Percentiles rank a stretch among this genome's conserved stretches.
phyloP scores from a whole-genome alignment of 2,329 filamentous ascomycete genomes.

The Diatrype stigma region DNA sequence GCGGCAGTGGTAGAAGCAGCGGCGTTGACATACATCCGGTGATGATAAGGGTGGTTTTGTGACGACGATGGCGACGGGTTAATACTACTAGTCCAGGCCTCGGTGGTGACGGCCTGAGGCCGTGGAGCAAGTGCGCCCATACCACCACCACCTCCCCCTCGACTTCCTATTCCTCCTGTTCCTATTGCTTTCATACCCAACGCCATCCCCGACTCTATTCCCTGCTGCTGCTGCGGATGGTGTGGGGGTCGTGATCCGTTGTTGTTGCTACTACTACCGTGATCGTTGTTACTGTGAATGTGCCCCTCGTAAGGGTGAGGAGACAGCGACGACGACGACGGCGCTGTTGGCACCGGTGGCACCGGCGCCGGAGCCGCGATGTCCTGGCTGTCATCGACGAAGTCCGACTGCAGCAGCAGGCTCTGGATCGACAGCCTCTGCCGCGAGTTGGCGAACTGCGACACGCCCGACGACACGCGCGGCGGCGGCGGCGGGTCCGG shows the following conservation, averaged over 20 bases:
- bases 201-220: too few species aligned
- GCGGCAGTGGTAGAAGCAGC: neutral
- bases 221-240: neutral
- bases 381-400: slow-evolving; percentile 35
- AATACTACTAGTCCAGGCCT: too few species aligned
- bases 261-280: neutral
- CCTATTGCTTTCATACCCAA: too few species aligned
- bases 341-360: too few species aligned
- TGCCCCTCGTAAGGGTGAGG: too few species aligned
- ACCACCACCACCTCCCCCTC: too few species aligned
- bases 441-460: slow-evolving; percentile 25
- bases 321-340: too few species aligned
- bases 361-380: slow-evolving; percentile 10
- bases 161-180: too few species aligned
- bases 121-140: too few species aligned
- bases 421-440: slow-evolving; percentile 36
- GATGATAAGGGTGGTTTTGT: neutral
- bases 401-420: slow-evolving; percentile 34
- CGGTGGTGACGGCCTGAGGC: too few species aligned
- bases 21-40: too few species aligned
- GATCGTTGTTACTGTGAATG: too few species aligned
- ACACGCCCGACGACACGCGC: slow-evolving; percentile 18
- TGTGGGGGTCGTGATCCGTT: neutral
- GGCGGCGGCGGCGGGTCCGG: slow-evolving; percentile 8
- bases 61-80: neutral